A percentile compares a stretch with the other conserved stretches of the same genome.
These are phyloP conservation scores for Leucosporidium scottii DNA, from an alignment of 768 basidiomycete genomes.

Conservation along the genomic window DNA sequence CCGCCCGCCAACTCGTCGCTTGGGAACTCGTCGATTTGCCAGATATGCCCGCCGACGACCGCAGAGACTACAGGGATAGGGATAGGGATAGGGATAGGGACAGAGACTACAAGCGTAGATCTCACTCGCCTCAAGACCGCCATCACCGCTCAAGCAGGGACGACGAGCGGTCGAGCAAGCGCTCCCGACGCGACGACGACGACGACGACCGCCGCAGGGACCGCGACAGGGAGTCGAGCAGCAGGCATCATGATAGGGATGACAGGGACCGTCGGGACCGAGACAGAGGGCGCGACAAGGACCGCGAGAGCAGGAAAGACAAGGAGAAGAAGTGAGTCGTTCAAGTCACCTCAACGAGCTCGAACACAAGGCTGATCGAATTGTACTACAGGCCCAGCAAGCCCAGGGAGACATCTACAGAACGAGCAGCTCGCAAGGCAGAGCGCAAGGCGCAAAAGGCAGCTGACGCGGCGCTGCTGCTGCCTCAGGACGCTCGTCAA, in stretches of 20 bases:
- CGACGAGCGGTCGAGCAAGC: too few species aligned
- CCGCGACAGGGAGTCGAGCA: conserved; percentile 24
- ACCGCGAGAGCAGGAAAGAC: conserved; percentile 42
- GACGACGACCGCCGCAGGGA: conserved; percentile 25
- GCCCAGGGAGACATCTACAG: conserved; percentile 79
- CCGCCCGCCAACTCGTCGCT: too few species aligned
- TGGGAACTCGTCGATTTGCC: too few species aligned
- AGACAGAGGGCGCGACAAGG: conserved; percentile 48
- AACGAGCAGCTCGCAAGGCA: conserved; percentile 72
- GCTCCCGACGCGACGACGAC: conserved; percentile 20
- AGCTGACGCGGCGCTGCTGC: conserved; percentile 21
- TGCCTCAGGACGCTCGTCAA: conserved; percentile 63
- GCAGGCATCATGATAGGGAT: conserved; percentile 38
- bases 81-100: conserved; percentile 18
- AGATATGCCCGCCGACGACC: too few species aligned
- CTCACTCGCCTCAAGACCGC: too few species aligned
- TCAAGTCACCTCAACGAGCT: not conserved
- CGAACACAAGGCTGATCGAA: not conserved
- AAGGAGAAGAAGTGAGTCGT: conserved; percentile 48
- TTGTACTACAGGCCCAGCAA: conserved; percentile 45
- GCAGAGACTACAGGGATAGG: conserved; percentile 5
- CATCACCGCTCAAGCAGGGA: too few species aligned
- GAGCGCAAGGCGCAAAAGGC: conserved; percentile 72
- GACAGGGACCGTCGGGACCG: conserved; percentile 36
- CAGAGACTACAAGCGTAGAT: conserved; percentile 3